Percentiles rank a stretch among this genome's conserved stretches.
Evolutionary conservation across 257 asterid genomes (phyloP).

Genomic region (Lycium barbarum): DNA sequence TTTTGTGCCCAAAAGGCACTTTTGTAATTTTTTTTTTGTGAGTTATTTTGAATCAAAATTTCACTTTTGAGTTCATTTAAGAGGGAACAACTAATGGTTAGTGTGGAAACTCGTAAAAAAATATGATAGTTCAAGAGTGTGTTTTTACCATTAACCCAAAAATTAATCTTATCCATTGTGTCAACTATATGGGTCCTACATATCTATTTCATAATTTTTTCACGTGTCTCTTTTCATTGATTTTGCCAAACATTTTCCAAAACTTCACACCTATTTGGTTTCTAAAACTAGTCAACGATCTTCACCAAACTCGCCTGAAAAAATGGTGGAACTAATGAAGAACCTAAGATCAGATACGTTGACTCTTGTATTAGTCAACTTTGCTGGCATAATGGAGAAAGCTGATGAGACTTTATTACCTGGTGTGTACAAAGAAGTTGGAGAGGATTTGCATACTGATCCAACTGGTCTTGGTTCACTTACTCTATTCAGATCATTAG

Average conservation of each 20-base stretch:
- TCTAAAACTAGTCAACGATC: not conserved
- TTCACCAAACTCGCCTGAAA: not conserved
- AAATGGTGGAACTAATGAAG: not conserved
- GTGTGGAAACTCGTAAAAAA: too few relatives aligned
- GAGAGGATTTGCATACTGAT: conserved; percentile 12
- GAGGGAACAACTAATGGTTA: too few relatives aligned
- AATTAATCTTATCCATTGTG: too few relatives aligned
- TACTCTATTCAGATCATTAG: not conserved
- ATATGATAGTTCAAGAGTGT: too few relatives aligned
- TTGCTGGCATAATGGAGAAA: conserved; percentile 17
- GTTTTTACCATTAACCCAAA: too few relatives aligned
- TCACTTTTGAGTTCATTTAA: too few relatives aligned
- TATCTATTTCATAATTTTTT: not conserved
- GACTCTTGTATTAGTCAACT: not conserved
- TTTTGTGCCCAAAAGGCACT: too few relatives aligned
- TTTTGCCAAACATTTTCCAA: not conserved
- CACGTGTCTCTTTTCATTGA: not conserved
- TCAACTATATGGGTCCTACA: not conserved
- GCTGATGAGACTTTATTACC: conserved; percentile 6
- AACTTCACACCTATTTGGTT: not conserved
- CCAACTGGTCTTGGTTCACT: conserved; percentile 9
- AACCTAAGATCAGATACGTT: not conserved
- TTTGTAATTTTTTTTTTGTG: too few relatives aligned
- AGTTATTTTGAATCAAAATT: too few relatives aligned
- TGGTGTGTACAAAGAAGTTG: not conserved